Evolutionary conservation across 1,284 basidiomycete genomes (phyloP).

Genomic region (Puccinia triticina): DNA sequence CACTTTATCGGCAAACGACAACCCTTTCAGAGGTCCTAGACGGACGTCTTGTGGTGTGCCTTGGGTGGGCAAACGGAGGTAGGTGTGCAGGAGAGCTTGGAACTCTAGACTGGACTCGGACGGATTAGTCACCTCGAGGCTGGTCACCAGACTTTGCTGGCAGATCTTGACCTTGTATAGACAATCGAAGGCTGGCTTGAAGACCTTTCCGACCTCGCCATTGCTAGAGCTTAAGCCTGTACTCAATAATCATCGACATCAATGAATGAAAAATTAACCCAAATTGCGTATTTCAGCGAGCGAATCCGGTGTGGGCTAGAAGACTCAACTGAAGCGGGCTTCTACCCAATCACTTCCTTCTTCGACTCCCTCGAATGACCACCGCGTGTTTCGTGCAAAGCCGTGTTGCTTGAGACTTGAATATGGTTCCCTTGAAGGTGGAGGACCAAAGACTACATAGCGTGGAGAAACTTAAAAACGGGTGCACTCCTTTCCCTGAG

Average conservation of each 20-base stretch:
- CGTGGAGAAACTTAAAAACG: not conserved
- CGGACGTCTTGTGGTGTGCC: slow-evolving; percentile 52
- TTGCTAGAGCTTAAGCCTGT: slow-evolving; percentile 19
- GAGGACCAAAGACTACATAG: slow-evolving; percentile 56
- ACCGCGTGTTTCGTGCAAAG: slow-evolving; percentile 56
- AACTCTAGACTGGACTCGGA: slow-evolving; percentile 56
- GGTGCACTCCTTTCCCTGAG: not conserved
- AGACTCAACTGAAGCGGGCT: slow-evolving; percentile 55
- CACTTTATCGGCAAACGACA: slow-evolving; percentile 56
- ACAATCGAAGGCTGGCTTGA: slow-evolving; percentile 55
- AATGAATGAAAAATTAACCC: not conserved
- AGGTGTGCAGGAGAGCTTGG: slow-evolving; percentile 62
- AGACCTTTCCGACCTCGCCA: slow-evolving; percentile 53
- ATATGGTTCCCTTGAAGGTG: slow-evolving; percentile 53
- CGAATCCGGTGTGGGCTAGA: not conserved
- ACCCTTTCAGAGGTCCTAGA: slow-evolving; percentile 54
- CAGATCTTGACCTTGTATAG: slow-evolving; percentile 57
- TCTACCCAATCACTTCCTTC: slow-evolving; percentile 52
- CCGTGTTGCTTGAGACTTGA: slow-evolving; percentile 58
- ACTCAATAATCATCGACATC: not conserved
- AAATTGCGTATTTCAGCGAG: no score
- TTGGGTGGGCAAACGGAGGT: slow-evolving; percentile 58
- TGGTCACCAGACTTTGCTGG: slow-evolving; percentile 51
- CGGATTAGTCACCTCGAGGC: slow-evolving; percentile 54
- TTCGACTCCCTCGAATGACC: slow-evolving; percentile 53